A percentile compares a stretch with the other conserved stretches of the same genome.
Evolutionary conservation across 441 rosid species (phyloP).

Genomic region (Corymbia citriodora): DNA sequence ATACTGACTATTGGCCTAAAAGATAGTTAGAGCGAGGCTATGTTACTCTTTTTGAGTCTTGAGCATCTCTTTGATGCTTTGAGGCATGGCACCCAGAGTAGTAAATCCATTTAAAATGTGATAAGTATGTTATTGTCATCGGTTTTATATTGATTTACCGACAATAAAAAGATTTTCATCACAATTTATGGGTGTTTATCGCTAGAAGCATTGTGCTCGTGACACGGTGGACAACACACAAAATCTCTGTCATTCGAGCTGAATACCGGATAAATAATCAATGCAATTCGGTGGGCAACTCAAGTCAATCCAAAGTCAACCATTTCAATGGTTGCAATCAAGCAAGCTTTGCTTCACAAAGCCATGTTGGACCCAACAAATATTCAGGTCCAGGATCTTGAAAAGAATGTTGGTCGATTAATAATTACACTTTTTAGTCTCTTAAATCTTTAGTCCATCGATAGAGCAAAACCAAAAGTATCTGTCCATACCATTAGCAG

Average conservation of each 20-base stretch:
- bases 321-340: not conserved
- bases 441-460: not conserved
- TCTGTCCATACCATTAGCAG: not conserved
- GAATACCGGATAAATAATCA: not conserved
- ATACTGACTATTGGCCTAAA: not conserved
- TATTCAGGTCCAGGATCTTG: not conserved
- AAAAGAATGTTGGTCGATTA: not conserved
- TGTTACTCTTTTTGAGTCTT: not conserved
- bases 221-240: not conserved
- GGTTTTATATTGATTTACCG: not conserved
- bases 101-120: not conserved
- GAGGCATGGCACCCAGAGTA: not conserved
- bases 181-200: not conserved
- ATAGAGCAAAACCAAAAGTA: not conserved
- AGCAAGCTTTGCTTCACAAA: not conserved
- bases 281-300: not conserved
- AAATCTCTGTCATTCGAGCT: rapidly evolving
- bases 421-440: not conserved
- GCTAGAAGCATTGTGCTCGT: not conserved
- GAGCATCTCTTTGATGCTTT: not conserved
- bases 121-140: too few species aligned
- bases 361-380: not conserved
- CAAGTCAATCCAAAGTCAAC: not conserved
- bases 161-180: not conserved
- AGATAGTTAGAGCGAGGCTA: too few species aligned